These are phyloP conservation scores for Dictyostelium intermedium DNA, from an alignment of 78 protist species.

Conservation along the genomic window DNA sequence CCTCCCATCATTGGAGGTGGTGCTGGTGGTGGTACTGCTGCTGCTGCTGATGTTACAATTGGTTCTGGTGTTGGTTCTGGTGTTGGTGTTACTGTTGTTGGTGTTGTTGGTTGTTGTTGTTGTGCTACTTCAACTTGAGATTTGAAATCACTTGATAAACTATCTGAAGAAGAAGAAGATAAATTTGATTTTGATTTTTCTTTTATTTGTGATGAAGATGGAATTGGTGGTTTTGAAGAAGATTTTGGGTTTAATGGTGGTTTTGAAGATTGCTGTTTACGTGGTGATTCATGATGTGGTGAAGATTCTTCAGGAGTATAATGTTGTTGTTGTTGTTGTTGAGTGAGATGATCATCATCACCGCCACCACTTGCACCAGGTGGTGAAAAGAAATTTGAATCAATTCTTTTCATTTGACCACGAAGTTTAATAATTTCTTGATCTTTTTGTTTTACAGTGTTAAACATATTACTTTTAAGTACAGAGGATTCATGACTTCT, in stretches of 20 bases:
- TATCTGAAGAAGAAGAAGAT: background rate
- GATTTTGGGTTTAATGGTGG: background rate
- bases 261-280: background rate
- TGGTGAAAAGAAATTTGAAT: conserved; percentile 13
- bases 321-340: too few relatives aligned
- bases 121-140: background rate
- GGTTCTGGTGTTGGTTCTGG: background rate
- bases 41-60: conserved; percentile 1
- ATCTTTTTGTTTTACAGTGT: conserved; percentile 57
- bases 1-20: conserved; percentile 55
- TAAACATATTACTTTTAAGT: conserved; percentile 58
- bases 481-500: conserved; percentile 38
- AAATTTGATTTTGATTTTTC: conserved; percentile 5
- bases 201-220: background rate
- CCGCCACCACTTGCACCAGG: background rate
- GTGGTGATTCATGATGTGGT: conserved; percentile 8
- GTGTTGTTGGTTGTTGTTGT: background rate
- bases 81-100: background rate
- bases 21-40: conserved; percentile 54
- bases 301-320: background rate
- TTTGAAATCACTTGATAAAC: background rate
- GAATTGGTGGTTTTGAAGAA: background rate
- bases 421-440: conserved; percentile 25
- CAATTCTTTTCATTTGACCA: conserved; percentile 3
- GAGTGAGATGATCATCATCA: background rate